Evolutionary conservation across 768 basidiomycete species (phyloP).

Genomic region (Suillus americanus): DNA sequence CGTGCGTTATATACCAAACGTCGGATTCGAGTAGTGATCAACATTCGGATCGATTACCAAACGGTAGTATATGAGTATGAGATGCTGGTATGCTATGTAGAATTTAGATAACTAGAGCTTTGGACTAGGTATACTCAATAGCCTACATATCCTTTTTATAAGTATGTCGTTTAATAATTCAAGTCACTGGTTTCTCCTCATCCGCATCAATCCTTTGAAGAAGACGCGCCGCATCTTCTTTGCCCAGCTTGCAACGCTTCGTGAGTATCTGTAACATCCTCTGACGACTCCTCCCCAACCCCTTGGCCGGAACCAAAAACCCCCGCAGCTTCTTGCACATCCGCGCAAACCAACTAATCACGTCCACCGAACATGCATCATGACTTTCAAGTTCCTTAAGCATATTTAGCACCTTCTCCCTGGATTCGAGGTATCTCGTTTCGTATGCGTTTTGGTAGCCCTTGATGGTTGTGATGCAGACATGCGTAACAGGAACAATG

Average conservation of each 20-base stretch:
- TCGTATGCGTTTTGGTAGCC: conserved; percentile 3
- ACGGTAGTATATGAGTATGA: neutral
- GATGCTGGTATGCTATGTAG: too few relatives aligned
- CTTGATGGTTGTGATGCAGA: conserved; percentile 29
- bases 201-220: conserved; percentile 16
- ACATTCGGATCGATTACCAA: neutral
- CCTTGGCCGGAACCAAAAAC: neutral
- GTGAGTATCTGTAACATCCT: conserved; percentile 11
- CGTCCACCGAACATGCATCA: neutral
- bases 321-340: neutral
- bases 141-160: too few relatives aligned
- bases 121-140: too few relatives aligned
- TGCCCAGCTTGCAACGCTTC: conserved; percentile 29
- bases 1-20: neutral
- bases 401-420: conserved; percentile 23
- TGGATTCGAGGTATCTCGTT: conserved; percentile 18
- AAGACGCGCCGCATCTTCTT: conserved; percentile 20
- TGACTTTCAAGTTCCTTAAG: conserved; percentile 2
- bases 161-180: too few relatives aligned
- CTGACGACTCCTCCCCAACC: neutral
- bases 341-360: neutral
- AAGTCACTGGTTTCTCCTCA: too few relatives aligned
- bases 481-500: conserved; percentile 28
- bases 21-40: neutral
- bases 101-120: too few relatives aligned